Evolutionary conservation across 140 eudicot species (phyloP).

Genomic region (Ambrosia hybrid): DNA sequence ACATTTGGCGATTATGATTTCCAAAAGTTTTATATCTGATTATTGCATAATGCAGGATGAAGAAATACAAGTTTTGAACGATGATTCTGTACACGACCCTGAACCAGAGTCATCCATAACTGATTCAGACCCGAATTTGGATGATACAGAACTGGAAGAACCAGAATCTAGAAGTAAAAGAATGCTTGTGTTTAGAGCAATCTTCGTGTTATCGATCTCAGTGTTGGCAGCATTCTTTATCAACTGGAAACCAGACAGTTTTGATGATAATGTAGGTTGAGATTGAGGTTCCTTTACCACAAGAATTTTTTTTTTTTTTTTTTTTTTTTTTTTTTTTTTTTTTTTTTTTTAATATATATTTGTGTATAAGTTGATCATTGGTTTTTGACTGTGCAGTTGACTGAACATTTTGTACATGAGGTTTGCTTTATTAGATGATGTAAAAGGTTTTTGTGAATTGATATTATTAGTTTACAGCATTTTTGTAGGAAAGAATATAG

Average conservation of each 20-base stretch:
- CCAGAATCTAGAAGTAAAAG: conserved; percentile 29
- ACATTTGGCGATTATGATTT: neutral
- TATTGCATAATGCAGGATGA: conserved; percentile 42
- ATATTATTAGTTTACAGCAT: neutral
- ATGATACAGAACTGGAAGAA: conserved; percentile 29
- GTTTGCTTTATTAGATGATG: conserved; percentile 20
- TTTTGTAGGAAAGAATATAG: too few species aligned
- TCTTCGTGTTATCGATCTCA: conserved; percentile 41
- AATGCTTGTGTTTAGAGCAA: conserved; percentile 30
- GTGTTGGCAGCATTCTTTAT: conserved; percentile 45
- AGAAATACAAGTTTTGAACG: conserved; percentile 40
- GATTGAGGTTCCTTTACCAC: neutral
- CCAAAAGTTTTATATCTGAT: conserved; percentile 15
- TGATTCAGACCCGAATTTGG: conserved; percentile 33
- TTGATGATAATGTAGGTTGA: conserved; percentile 33
- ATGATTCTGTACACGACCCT: conserved; percentile 21
- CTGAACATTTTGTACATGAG: conserved; percentile 29
- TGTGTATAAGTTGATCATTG: conserved; percentile 30
- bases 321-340: conserved; percentile 11
- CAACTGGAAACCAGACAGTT: conserved; percentile 18
- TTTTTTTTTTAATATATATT: conserved; percentile 2
- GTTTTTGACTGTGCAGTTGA: conserved; percentile 7
- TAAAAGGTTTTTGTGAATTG: conserved; percentile 1
- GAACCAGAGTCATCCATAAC: conserved; percentile 42
- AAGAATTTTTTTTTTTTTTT: conserved; percentile 15